These are phyloP conservation scores for Boletus vermiculosoides DNA, from an alignment of 768 basidiomycete genomes.

Conservation along the genomic window DNA sequence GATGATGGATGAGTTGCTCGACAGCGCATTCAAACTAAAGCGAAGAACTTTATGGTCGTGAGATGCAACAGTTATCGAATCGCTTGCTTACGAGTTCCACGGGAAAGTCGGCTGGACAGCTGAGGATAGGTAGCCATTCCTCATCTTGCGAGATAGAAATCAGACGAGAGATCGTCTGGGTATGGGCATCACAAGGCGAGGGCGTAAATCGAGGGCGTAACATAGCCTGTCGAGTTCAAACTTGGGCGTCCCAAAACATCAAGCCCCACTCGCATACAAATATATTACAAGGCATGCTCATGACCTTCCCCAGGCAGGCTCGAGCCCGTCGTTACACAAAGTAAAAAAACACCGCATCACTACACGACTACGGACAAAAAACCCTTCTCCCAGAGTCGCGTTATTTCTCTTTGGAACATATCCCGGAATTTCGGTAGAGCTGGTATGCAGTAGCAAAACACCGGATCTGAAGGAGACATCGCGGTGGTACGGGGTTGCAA, in stretches of 20 bases:
- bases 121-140: slow-evolving; percentile 36
- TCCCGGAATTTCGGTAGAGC: slow-evolving; percentile 9
- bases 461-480: slow-evolving; percentile 15
- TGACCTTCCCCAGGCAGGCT: background rate
- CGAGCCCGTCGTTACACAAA: slow-evolving; percentile 4
- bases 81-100: slow-evolving; percentile 39
- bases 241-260: background rate
- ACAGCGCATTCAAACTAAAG: slow-evolving; percentile 70
- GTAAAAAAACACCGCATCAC: slow-evolving; percentile 8
- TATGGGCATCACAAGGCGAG: slow-evolving; percentile 13
- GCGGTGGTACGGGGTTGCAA: slow-evolving; percentile 22
- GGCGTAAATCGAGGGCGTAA: slow-evolving; percentile 28
- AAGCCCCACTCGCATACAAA: slow-evolving; percentile 14
- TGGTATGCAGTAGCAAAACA: slow-evolving; percentile 1
- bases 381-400: slow-evolving; percentile 12
- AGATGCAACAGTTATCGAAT: background rate
- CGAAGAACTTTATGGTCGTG: background rate
- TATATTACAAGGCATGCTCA: slow-evolving; percentile 17
- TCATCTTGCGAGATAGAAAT: slow-evolving; percentile 4
- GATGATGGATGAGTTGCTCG: slow-evolving; percentile 77
- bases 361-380: slow-evolving; percentile 19
- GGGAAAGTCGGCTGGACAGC: slow-evolving; percentile 44
- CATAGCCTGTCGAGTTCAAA: too few species aligned
- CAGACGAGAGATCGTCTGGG: slow-evolving; percentile 2
- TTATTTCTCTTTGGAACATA: slow-evolving; percentile 16